Percentiles rank a stretch among this genome's conserved stretches.
Evolutionary conservation across 2,329 filamentous ascomycete species (phyloP).

Genomic region (Venturia nashicola): DNA sequence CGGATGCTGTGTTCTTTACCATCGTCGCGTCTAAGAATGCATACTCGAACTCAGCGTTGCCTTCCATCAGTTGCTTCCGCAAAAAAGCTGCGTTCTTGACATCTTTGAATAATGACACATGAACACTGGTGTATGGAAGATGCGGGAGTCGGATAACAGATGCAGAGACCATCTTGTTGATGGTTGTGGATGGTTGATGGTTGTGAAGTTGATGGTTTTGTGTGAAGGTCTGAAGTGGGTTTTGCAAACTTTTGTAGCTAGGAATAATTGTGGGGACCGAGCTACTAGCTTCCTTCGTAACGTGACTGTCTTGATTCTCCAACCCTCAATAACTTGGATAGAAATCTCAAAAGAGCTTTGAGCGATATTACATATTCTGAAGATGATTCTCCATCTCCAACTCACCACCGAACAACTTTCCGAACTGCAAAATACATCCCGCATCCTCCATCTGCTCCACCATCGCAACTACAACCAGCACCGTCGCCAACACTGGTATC

Average conservation of each 20-base stretch:
- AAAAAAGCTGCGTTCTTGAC: constrained; percentile 69
- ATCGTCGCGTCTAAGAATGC: constrained; percentile 80
- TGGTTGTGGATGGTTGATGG: neutral
- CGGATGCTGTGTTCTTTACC: constrained; percentile 30
- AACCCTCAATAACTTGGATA: neutral
- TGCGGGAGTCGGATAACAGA: constrained; percentile 54
- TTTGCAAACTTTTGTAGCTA: neutral
- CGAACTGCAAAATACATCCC: constrained; percentile 22
- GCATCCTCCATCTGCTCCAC: constrained; percentile 57
- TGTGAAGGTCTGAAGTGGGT: neutral
- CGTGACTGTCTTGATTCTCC: neutral
- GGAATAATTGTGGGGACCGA: neutral
- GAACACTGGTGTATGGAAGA: constrained; percentile 55
- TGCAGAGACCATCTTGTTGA: constrained; percentile 3
- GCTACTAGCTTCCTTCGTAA: neutral
- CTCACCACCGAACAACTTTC: neutral
- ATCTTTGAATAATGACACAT: constrained; percentile 63
- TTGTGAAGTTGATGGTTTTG: neutral
- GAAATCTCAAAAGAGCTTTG: no score
- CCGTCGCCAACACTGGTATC: constrained; percentile 70
- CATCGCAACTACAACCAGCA: constrained; percentile 91
- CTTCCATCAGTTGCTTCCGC: constrained; percentile 70
- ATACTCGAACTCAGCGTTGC: constrained; percentile 81
- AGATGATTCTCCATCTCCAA: neutral
- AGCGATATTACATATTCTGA: no score